Conservation (phyloP, 2,329 filamentous ascomycete genomes). For the Arthroderma sp. region DNA sequence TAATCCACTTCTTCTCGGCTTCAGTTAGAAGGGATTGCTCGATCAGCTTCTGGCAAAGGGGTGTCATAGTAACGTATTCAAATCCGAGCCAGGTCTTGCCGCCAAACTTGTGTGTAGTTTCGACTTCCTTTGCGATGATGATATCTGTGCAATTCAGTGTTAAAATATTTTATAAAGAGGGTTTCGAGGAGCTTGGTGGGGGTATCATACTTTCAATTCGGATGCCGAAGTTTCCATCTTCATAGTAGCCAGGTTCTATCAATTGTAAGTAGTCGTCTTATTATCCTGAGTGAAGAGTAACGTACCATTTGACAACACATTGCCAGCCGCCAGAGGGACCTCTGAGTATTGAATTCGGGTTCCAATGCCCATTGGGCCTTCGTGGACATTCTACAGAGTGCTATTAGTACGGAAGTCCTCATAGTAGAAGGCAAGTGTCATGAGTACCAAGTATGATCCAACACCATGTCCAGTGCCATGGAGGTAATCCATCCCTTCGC, state of each 20-base stretch:
- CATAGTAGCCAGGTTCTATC: conserved; percentile 83
- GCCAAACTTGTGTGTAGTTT: conserved; percentile 76
- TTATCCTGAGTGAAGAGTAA: not conserved
- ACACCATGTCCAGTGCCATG: conserved; percentile 95
- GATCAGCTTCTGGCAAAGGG: conserved; percentile 81
- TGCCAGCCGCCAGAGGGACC: conserved; percentile 76
- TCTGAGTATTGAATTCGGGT: conserved; percentile 85
- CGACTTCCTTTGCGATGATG: conserved; percentile 75
- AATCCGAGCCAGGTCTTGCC: conserved; percentile 92
- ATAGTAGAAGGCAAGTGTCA: not conserved
- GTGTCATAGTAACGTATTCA: conserved; percentile 94
- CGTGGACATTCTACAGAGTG: conserved; percentile 62
- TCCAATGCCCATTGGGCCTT: conserved; percentile 92
- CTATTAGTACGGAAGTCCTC: not conserved
- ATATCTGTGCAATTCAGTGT: conserved; percentile 43
- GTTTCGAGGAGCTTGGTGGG: not conserved
- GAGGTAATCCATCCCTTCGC: conserved; percentile 82
- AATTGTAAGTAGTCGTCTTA: conserved; percentile 8
- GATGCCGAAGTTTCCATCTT: conserved; percentile 88
- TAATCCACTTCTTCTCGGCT: conserved; percentile 72
- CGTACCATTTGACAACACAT: conserved; percentile 71
- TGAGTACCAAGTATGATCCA: conserved; percentile 60
- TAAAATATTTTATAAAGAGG: not conserved
- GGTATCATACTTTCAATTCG: conserved; percentile 62
- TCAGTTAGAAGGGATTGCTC: conserved; percentile 58